A percentile compares a stretch with the other conserved stretches of the same genome.
Evolutionary conservation across 257 asterid species (phyloP).

Genomic region (Henckelia pumila): DNA sequence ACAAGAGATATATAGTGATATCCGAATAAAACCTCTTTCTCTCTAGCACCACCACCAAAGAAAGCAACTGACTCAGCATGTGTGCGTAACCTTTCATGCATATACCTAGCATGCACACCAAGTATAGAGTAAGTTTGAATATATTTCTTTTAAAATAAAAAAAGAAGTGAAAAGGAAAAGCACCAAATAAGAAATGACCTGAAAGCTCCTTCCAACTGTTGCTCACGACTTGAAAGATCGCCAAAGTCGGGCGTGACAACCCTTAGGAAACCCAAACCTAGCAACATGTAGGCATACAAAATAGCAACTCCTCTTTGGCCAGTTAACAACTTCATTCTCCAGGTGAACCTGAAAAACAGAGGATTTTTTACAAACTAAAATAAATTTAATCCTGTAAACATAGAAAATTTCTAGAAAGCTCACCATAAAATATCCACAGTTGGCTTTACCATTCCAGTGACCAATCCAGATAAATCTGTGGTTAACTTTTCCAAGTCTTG

Average conservation of each 20-base stretch:
- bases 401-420: conserved; percentile 26
- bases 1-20: conserved; percentile 7
- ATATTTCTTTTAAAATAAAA: not conserved
- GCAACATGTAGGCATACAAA: conserved; percentile 91
- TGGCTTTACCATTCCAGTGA: conserved; percentile 99
- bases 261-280: conserved; percentile 95
- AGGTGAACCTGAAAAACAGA: conserved; percentile 80
- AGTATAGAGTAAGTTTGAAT: conserved; percentile 19
- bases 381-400: conserved; percentile 8
- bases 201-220: conserved; percentile 95
- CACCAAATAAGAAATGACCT: conserved; percentile 50
- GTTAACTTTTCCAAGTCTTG: conserved; percentile 98
- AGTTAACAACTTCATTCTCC: conserved; percentile 98
- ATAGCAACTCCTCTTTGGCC: conserved; percentile 91
- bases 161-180: conserved; percentile 21
- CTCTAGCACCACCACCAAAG: conserved; percentile 98
- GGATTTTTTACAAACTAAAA: conserved; percentile 18
- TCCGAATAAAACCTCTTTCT: conserved; percentile 68
- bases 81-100: conserved; percentile 98
- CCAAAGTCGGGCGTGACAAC: conserved; percentile 93
- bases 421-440: conserved; percentile 95
- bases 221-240: conserved; percentile 80
- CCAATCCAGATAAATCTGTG: conserved; percentile 87
- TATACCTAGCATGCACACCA: conserved; percentile 55
- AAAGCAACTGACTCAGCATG: conserved; percentile 99